phyloP scores from a whole-genome alignment of 1,284 basidiomycete genomes.

The Chiua sp. region DNA sequence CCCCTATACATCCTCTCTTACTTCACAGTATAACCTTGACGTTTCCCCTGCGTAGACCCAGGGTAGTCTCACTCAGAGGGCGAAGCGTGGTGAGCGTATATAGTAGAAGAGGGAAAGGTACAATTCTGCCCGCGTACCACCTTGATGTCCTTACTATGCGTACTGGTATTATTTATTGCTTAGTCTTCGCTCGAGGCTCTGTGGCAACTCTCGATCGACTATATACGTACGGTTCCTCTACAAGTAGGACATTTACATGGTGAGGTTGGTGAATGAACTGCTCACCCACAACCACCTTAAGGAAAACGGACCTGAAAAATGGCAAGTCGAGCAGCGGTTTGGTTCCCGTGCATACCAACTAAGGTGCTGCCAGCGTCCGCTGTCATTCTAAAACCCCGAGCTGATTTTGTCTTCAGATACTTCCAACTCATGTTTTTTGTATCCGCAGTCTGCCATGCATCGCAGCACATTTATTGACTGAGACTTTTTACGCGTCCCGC shows the following conservation, averaged over 20 bases:
- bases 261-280: conserved; percentile 21
- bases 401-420: conserved; percentile 13
- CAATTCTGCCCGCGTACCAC: too few species aligned
- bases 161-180: too few species aligned
- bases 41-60: conserved; percentile 29
- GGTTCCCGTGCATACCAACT: not conserved
- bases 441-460: not conserved
- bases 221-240: conserved; percentile 23
- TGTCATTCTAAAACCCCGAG: not conserved
- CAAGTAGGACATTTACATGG: conserved; percentile 26
- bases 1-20: conserved; percentile 35
- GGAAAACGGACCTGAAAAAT: too few species aligned
- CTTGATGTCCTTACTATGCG: too few species aligned
- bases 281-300: too few species aligned
- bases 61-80: too few species aligned
- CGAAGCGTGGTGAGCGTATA: too few species aligned
- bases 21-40: conserved; percentile 46
- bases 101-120: too few species aligned
- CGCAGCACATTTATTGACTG: not conserved
- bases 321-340: not conserved
- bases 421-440: not conserved
- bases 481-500: too few species aligned
- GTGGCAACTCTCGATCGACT: too few species aligned
- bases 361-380: not conserved
- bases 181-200: too few species aligned